phyloP scores from a whole-genome alignment of 148 eudicot species.

The Diospyros kaki region DNA sequence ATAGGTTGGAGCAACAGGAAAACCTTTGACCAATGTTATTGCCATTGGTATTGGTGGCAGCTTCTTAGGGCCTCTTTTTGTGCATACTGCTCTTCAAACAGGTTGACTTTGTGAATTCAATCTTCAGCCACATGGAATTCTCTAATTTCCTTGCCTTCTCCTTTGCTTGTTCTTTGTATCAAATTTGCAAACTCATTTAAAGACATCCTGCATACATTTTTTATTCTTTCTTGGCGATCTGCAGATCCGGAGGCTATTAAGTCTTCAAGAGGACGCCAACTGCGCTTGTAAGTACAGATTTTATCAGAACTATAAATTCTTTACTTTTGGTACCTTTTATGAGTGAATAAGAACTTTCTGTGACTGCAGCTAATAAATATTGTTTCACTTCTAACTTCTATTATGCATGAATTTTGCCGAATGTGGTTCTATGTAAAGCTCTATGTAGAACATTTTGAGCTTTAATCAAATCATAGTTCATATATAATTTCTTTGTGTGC shows the following conservation, averaged over 20 bases:
- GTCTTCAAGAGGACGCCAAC: conserved; percentile 82
- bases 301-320: background rate
- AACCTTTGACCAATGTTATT: conserved; percentile 66
- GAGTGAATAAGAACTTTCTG: background rate
- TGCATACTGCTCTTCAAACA: conserved; percentile 98
- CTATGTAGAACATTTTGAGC: too few relatives aligned
- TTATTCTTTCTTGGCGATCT: conserved; percentile 6
- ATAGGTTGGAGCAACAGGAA: conserved; percentile 95
- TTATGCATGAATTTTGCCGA: too few relatives aligned
- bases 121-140: background rate
- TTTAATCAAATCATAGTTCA: too few relatives aligned
- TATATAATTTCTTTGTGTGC: too few relatives aligned
- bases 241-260: conserved; percentile 74
- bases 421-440: too few relatives aligned
- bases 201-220: background rate
- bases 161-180: background rate
- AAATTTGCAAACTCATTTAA: background rate
- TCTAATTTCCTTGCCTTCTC: background rate
- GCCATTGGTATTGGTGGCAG: conserved; percentile 98
- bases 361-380: background rate
- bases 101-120: conserved; percentile 33
- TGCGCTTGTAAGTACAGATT: conserved; percentile 82
- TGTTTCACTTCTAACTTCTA: background rate
- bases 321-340: conserved; percentile 4
- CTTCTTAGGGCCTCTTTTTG: conserved; percentile 95